A percentile compares a stretch with the other conserved stretches of the same genome.
phyloP scores from a whole-genome alignment of 805 yeast genomes.

The Huiozyma naganishii region DNA sequence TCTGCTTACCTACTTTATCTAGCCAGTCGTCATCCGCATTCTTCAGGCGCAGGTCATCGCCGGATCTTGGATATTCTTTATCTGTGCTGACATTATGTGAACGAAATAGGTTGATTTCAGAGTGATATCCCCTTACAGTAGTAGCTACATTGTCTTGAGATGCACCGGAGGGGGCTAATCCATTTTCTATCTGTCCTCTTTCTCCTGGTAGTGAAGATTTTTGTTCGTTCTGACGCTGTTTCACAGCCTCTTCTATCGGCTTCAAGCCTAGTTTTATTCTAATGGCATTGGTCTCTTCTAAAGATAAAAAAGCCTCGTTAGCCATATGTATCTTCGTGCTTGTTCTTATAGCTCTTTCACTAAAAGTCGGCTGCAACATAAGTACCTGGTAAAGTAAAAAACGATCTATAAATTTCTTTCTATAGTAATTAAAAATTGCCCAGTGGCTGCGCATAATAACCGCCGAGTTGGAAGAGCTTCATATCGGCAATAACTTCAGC shows the following conservation, averaged over 20 bases:
- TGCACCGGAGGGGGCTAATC: background rate
- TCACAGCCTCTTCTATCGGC: conserved; percentile 23
- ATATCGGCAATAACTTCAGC: too few relatives aligned
- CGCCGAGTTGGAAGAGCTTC: too few relatives aligned
- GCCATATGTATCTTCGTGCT: conserved; percentile 8
- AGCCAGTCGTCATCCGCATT: conserved; percentile 16
- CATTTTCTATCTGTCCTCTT: too few relatives aligned
- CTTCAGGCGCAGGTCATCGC: background rate
- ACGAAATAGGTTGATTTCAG: background rate
- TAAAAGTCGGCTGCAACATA: too few relatives aligned
- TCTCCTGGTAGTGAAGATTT: background rate
- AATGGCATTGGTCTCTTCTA: conserved; percentile 36
- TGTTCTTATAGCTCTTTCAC: too few relatives aligned
- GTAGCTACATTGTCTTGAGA: background rate
- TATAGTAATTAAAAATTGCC: too few relatives aligned
- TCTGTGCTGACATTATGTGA: too few relatives aligned
- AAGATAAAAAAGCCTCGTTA: conserved; percentile 20
- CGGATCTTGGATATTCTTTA: too few relatives aligned
- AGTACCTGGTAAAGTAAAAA: too few relatives aligned
- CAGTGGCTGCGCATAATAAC: too few relatives aligned
- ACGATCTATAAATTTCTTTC: too few relatives aligned
- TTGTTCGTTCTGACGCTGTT: conserved; percentile 9
- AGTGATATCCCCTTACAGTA: background rate
- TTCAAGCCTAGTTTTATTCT: conserved; percentile 32
- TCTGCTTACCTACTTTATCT: conserved; percentile 11